Base-by-base conservation (phyloP, 1,284 basidiomycete genomes). In the Fomitopsis betulina region DNA sequence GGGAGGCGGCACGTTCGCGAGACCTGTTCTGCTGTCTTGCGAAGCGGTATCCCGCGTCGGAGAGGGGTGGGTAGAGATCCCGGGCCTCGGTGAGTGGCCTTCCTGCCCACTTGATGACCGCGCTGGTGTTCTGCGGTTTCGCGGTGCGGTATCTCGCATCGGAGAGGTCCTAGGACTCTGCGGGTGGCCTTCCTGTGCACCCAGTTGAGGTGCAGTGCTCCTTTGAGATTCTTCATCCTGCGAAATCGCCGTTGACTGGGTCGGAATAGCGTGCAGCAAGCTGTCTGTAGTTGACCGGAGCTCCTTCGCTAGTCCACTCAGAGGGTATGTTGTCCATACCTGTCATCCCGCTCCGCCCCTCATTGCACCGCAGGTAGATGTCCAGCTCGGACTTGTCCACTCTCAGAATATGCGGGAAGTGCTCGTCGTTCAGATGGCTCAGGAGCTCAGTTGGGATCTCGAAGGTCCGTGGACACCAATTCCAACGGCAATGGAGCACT, bases 401-500 rank as follows among this genome's bases (percentile, higher is more conserved):
- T 5, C 38, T 33, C 8, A 62, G 53, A 12, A 67, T 62, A 43
- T 60, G 58, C 5, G 39, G 57, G 38, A 58, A 64, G 42, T 67
- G 65, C 0, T 43, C 39, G 3, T 55, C 42, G 6, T 62, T 42
- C 40, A 65, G 38, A 40, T 67, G 65, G 12, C 30, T 33, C 8
- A 56, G 23, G 27, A 66, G 62, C 1, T 62, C 63, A 15, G 33
- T 19, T 25, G 52, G 32, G 1, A 56, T 9, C 12, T 56, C 49
- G 40, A 66, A 66, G 0, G 47, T 53, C 19, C 58, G 39, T 0
- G 62, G 55, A 35, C 65, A 66, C 63, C 63, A 63, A 39, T 62
- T 58, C 65, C 65, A 66, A 27, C 53, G 61, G 51, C 65, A 66
- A 7, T 47, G n/a, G 58, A 60, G 62, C 7, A 65, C 19, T 13